phyloP scores from a whole-genome alignment of 805 yeast genomes.

The Wickerhamomyces canadensis region DNA sequence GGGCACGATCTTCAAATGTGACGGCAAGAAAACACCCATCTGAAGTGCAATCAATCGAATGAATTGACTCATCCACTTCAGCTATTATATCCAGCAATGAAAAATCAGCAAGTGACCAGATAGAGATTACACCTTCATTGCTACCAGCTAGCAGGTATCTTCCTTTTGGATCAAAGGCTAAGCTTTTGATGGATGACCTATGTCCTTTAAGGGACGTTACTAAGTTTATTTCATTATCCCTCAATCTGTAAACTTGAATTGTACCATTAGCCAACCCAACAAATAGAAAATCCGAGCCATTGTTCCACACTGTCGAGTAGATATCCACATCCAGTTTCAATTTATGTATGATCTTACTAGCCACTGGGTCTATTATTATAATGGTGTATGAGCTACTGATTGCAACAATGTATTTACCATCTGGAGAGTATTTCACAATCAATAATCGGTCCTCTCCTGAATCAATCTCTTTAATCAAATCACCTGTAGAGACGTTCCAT shows the following conservation, averaged over 20 bases:
- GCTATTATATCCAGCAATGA: slow-evolving; percentile 33
- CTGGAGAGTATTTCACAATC: slow-evolving; percentile 24
- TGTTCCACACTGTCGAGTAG: slow-evolving; percentile 27
- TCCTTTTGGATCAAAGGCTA: slow-evolving; percentile 50
- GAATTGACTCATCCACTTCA: slow-evolving; percentile 38
- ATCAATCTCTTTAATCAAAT: slow-evolving; percentile 26
- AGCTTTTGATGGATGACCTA: slow-evolving; percentile 41
- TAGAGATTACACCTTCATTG: slow-evolving; percentile 48
- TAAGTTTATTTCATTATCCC: slow-evolving; percentile 3
- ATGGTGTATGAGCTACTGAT: slow-evolving; percentile 36
- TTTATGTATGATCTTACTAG: slow-evolving; percentile 26
- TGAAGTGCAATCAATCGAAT: slow-evolving; percentile 32
- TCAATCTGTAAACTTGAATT: slow-evolving; percentile 22
- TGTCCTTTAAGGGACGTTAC: slow-evolving; percentile 35
- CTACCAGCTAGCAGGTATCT: slow-evolving; percentile 46
- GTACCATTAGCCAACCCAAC: slow-evolving; percentile 46
- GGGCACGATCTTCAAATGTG: slow-evolving; percentile 36
- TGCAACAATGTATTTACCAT: slow-evolving; percentile 41
- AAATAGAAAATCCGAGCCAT: slow-evolving; percentile 32
- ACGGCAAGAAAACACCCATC: slow-evolving; percentile 44
- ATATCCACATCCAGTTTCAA: slow-evolving; percentile 22
- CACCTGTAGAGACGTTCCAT: slow-evolving; percentile 39
- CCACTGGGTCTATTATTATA: slow-evolving; percentile 28
- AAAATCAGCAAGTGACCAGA: slow-evolving; percentile 42
- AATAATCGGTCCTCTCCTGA: slow-evolving; percentile 23